Evolutionary conservation across 78 protist species (phyloP).

Genomic region (Dictyostelium brefeldianum): DNA sequence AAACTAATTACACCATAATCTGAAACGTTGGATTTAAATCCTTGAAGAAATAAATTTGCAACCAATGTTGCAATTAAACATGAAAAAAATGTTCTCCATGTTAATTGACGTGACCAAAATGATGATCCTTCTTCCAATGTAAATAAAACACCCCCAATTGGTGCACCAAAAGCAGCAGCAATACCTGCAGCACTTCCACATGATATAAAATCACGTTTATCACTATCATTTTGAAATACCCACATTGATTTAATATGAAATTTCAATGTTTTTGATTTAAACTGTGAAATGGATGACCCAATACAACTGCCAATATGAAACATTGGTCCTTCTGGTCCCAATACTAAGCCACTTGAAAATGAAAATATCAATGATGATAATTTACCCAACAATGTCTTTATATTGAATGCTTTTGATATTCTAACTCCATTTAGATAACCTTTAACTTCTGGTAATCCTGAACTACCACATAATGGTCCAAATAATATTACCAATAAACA

Average conservation of each 20-base stretch:
- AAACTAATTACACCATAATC: conserved; percentile 82
- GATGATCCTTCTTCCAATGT: conserved; percentile 93
- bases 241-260: conserved; percentile 50
- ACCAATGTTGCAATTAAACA: conserved; percentile 60
- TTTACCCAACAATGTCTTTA: conserved; percentile 87
- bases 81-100: conserved; percentile 91
- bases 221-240: conserved; percentile 80
- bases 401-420: conserved; percentile 53
- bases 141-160: conserved; percentile 94
- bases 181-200: conserved; percentile 97
- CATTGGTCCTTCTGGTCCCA: conserved; percentile 95
- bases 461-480: conserved; percentile 86
- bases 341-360: conserved; percentile 70
- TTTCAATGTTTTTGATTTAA: conserved; percentile 48
- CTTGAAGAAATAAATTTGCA: conserved; percentile 75
- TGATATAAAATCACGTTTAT: conserved; percentile 91
- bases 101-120: conserved; percentile 86
- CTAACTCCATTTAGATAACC: conserved; percentile 85
- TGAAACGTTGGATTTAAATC: conserved; percentile 30
- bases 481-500: conserved; percentile 46
- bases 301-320: conserved; percentile 88
- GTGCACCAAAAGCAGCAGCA: conserved; percentile 96
- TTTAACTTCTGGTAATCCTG: conserved; percentile 95
- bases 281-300: conserved; percentile 47
- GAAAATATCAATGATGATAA: conserved; percentile 77